Percentiles rank a stretch among this genome's conserved stretches.
These are phyloP conservation scores for Tuber brumale DNA, from an alignment of 495 filamentous ascomycete species.

Conservation along the genomic window DNA sequence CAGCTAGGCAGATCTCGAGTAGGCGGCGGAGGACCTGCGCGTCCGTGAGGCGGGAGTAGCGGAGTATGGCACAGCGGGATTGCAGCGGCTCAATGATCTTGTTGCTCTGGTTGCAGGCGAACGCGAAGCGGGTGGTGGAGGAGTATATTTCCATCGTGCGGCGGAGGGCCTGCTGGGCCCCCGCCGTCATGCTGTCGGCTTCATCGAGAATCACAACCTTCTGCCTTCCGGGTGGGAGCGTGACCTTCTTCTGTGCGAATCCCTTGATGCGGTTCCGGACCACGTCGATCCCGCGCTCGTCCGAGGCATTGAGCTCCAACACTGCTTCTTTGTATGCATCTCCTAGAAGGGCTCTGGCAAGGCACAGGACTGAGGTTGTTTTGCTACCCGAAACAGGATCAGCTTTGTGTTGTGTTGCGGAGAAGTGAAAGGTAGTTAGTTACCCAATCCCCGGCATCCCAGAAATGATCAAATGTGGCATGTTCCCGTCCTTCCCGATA, in stretches of 20 bases:
- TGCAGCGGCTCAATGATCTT: slow-evolving; percentile 99
- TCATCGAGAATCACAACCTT: slow-evolving; percentile 98
- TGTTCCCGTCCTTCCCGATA: slow-evolving; percentile 97
- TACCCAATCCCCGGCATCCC: slow-evolving; percentile 95
- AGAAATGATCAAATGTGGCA: slow-evolving; percentile 98
- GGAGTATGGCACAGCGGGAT: slow-evolving; percentile 90
- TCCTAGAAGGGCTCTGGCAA: slow-evolving; percentile 85
- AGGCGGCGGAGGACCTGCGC: slow-evolving; percentile 83
- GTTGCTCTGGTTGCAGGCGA: slow-evolving; percentile 97
- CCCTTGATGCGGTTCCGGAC: slow-evolving; percentile 98
- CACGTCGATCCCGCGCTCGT: slow-evolving; percentile 96
- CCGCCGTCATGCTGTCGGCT: slow-evolving; percentile 94
- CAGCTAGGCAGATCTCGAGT: slow-evolving; percentile 83
- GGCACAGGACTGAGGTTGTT: slow-evolving; percentile 90
- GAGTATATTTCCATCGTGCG: slow-evolving; percentile 99
- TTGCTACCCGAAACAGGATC: slow-evolving; percentile 47
- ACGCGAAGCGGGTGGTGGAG: slow-evolving; percentile 91
- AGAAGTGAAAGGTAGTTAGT: slow-evolving; percentile 14
- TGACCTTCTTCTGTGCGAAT: slow-evolving; percentile 99
- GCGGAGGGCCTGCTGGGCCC: slow-evolving; percentile 90
- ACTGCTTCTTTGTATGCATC: slow-evolving; percentile 97
- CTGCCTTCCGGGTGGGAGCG: slow-evolving; percentile 79
- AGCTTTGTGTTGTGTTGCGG: background rate
- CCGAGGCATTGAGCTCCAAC: slow-evolving; percentile 88
- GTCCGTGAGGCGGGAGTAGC: slow-evolving; percentile 88